Percentiles rank a stretch among this genome's conserved stretches.
Evolutionary conservation across 345 rosid genomes (phyloP).

Genomic region (Citrus sinensis): DNA sequence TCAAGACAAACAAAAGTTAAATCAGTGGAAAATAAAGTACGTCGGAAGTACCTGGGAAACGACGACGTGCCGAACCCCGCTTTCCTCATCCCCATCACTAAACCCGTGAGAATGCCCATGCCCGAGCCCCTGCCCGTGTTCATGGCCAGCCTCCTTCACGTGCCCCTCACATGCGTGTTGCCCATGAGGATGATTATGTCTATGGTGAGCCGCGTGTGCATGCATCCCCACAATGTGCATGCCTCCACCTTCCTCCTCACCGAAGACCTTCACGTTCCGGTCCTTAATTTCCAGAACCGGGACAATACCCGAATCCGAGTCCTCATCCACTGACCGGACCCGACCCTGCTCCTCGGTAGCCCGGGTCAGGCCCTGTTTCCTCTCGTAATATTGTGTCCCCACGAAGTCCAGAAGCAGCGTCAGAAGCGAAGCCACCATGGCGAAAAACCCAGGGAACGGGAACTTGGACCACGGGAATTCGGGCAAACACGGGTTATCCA

Average conservation of each 20-base stretch:
- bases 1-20: background rate
- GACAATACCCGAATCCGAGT: slow-evolving; percentile 39
- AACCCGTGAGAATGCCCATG: slow-evolving; percentile 31
- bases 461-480: slow-evolving; percentile 72
- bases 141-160: slow-evolving; percentile 20
- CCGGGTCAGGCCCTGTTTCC: slow-evolving; percentile 57
- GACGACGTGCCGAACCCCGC: slow-evolving; percentile 72
- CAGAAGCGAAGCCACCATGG: slow-evolving; percentile 71
- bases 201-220: slow-evolving; percentile 86
- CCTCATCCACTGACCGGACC: slow-evolving; percentile 38
- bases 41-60: slow-evolving; percentile 71
- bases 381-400: slow-evolving; percentile 86
- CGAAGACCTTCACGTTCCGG: slow-evolving; percentile 51
- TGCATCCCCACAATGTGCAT: slow-evolving; percentile 93
- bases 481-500: slow-evolving; percentile 66
- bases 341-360: slow-evolving; percentile 37
- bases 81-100: slow-evolving; percentile 44
- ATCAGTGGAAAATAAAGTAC: too few relatives aligned
- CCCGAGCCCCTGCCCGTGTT: slow-evolving; percentile 21
- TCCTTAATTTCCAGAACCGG: slow-evolving; percentile 32
- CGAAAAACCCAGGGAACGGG: slow-evolving; percentile 82
- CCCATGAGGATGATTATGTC: slow-evolving; percentile 68
- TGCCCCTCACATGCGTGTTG: slow-evolving; percentile 52
- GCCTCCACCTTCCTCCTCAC: slow-evolving; percentile 76
- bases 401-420: slow-evolving; percentile 82